Evolutionary conservation across 164 flowering plant genomes (phyloP), one percentile per base, ranked within the genome.

Genomic region (Berberis thunbergii): DNA sequence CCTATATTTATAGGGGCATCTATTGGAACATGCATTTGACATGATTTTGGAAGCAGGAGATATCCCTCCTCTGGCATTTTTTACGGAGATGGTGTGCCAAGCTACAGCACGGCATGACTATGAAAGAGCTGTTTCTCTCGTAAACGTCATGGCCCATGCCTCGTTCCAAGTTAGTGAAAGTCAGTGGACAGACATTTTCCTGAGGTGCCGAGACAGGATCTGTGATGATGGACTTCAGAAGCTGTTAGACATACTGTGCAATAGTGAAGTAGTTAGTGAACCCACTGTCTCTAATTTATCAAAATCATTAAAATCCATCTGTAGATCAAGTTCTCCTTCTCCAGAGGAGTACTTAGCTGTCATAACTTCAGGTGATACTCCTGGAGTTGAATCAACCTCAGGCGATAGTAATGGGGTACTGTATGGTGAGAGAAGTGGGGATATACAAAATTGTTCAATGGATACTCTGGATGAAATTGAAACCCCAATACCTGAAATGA

Each of bases 1-100:
- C 26, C 26, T 26, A 53, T 59, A 40, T 62, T 13, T 55, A 50
- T 81, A 90, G 98, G 69, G 80, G 65, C 73, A 83, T 78, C 75
- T 94, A 40, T 67, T 94, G 71, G 95, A 94, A 73, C 98, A 94
- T 80, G 88, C 97, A 57, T 88, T 94, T 76, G 89, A 88, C 56
- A 57, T 76, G 4, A 76, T 80, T 26, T 66, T 94, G 75, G 97
- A 88, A 73, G 87, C 84, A 58, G 97, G 86, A 69, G 92, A 87
- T 65, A 77, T 90, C 66, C 98, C 98, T 39, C 75, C 72, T 69
- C 61, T 56, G 4, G 68, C 77, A 54, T 53, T 82, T 61, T 26
- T 94, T 80, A 76, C 68, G 6, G 96, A 94, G 77, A 82, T 90
- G 86, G 63, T 85, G 42, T 75, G 83, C 65, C 91, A 85, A 75